Evolutionary conservation across 768 basidiomycete genomes (phyloP).

Genomic region (Tricholoma sp.): DNA sequence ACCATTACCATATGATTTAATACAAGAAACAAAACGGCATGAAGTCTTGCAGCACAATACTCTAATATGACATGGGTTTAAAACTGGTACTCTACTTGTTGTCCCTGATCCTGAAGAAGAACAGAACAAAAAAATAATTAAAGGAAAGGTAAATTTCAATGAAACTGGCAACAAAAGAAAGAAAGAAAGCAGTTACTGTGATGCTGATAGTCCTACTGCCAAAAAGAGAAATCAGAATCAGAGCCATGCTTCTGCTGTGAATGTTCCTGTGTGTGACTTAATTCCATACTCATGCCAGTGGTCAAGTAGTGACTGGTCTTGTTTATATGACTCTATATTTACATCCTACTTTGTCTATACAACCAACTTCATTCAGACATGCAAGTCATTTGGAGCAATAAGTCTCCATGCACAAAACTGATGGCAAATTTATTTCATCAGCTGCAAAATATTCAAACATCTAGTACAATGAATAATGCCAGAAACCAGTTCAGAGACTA

Average conservation of each 20-base stretch:
- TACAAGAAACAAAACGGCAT: neutral
- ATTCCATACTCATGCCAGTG: neutral
- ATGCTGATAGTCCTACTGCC: neutral
- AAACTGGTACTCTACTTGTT: neutral
- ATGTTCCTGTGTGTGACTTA: neutral
- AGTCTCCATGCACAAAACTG: neutral
- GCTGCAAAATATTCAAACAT: neutral
- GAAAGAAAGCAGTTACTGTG: neutral
- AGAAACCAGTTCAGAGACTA: neutral
- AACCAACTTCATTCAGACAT: neutral
- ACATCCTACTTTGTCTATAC: neutral
- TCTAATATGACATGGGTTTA: neutral
- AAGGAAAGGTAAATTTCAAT: neutral
- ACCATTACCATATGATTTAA: neutral
- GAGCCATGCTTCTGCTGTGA: neutral
- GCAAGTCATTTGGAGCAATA: neutral
- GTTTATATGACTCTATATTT: neutral
- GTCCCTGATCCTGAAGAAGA: neutral
- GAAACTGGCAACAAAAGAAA: neutral
- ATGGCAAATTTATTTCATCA: neutral
- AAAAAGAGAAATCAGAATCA: neutral
- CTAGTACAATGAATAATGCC: neutral
- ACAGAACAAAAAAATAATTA: neutral
- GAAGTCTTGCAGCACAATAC: neutral
- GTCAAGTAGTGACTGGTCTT: neutral